Conservation (phyloP, 177 flowering plant species). For the Vitis hybrid region DNA sequence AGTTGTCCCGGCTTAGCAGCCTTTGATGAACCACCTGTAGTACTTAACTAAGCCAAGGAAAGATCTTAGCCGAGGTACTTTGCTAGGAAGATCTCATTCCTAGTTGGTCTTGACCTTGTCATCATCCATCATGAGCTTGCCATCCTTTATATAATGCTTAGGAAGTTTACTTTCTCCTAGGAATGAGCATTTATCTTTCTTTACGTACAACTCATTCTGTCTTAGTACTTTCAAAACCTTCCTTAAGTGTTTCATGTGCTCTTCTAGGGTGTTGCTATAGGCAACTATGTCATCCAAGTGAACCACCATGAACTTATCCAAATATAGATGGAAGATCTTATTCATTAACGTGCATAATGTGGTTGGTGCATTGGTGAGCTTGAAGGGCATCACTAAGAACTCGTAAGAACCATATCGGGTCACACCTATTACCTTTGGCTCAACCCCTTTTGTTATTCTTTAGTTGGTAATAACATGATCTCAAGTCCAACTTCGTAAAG, state of each 20-base stretch:
- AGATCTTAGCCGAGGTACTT: background rate
- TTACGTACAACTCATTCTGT: background rate
- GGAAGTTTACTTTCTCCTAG: background rate
- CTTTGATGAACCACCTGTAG: background rate
- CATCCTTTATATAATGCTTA: background rate
- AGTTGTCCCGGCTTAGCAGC: background rate
- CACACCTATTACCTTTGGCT: background rate
- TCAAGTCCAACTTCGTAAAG: slow-evolving; percentile 4
- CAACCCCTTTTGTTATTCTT: background rate
- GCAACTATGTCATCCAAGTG: slow-evolving; percentile 6
- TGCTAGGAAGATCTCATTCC: background rate
- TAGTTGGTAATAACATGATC: slow-evolving; percentile 5
- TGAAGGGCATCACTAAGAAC: slow-evolving; percentile 11
- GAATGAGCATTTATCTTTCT: background rate
- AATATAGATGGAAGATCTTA: background rate
- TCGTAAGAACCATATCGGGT: slow-evolving; percentile 2
- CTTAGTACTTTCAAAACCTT: background rate
- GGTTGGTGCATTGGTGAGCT: slow-evolving; percentile 1
- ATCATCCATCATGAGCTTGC: background rate
- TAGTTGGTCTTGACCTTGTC: background rate
- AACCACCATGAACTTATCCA: slow-evolving; percentile 3
- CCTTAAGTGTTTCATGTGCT: background rate
- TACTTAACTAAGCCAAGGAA: background rate
- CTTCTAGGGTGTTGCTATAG: background rate
- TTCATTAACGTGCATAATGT: slow-evolving; percentile 9